Percentiles rank a stretch among this genome's conserved stretches.
Evolutionary conservation across 1,139 yeast genomes (phyloP).

Genomic region (Lodderomyces parapsilosis): DNA sequence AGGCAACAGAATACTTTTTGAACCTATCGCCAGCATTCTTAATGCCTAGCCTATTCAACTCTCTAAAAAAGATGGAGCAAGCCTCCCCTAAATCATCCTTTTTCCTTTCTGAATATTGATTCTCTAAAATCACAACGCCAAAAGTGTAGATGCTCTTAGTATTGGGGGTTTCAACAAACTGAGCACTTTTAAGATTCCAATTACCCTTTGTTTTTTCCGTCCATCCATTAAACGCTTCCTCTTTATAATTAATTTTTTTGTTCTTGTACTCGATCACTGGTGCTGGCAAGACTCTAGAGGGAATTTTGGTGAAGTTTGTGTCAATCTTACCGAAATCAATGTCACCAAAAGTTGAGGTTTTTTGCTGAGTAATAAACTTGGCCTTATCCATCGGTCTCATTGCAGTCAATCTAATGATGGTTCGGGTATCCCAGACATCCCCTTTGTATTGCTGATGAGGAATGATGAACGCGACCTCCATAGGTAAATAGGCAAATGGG

Average conservation of each 20-base stretch:
- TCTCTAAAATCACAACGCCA: conserved; percentile 12
- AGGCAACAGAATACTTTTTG: conserved; percentile 11
- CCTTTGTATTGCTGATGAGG: conserved; percentile 15
- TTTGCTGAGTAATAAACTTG: conserved; percentile 10
- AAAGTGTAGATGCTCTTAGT: conserved; percentile 9
- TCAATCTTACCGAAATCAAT: conserved; percentile 13
- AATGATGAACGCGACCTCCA: conserved; percentile 14
- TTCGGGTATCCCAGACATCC: conserved; percentile 14
- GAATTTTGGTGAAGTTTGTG: conserved; percentile 12
- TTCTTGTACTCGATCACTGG: conserved; percentile 14
- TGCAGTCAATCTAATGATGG: conserved; percentile 12
- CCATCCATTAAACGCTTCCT: conserved; percentile 11
- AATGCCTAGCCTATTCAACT: conserved; percentile 13
- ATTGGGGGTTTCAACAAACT: conserved; percentile 11
- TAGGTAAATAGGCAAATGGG: conserved; percentile 12
- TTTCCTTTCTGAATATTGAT: conserved; percentile 7
- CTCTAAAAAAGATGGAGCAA: conserved; percentile 9
- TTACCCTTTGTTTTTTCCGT: conserved; percentile 14
- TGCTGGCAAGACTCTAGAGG: conserved; percentile 15
- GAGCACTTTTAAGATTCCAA: conserved; percentile 14
- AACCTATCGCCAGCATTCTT: conserved; percentile 7
- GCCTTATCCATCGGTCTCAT: conserved; percentile 14
- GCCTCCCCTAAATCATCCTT: conserved; percentile 11
- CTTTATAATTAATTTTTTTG: conserved; percentile 9
- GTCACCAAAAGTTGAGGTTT: conserved; percentile 7